Evolutionary conservation across 805 yeast species (phyloP).

Genomic region (Pichia ethanolica): DNA sequence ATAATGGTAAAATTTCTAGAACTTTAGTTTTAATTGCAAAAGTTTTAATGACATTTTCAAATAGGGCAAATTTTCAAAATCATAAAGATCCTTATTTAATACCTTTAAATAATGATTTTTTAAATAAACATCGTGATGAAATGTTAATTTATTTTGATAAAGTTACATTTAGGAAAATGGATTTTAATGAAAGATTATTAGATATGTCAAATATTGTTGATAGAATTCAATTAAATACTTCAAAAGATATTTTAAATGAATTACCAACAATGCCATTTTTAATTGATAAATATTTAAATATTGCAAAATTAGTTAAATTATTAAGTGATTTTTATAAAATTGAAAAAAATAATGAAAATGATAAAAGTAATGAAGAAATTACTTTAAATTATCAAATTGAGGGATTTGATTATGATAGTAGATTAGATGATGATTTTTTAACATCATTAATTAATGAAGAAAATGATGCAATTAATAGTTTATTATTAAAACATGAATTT

Average conservation of each 20-base stretch:
- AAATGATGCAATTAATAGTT: conserved; percentile 21
- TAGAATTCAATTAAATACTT: conserved; percentile 49
- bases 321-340: conserved; percentile 4
- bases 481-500: conserved; percentile 16
- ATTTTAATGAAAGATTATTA: conserved; percentile 47
- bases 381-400: conserved; percentile 22
- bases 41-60: conserved; percentile 69
- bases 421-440: conserved; percentile 54
- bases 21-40: conserved; percentile 80
- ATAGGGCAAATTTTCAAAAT: conserved; percentile 61
- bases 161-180: conserved; percentile 63
- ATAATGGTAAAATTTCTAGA: conserved; percentile 63
- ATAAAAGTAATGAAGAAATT: conserved; percentile 10
- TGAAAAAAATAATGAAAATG: conserved; percentile 4
- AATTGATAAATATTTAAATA: conserved; percentile 56
- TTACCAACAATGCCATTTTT: conserved; percentile 62
- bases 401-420: conserved; percentile 47
- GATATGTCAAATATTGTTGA: conserved; percentile 50
- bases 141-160: conserved; percentile 63
- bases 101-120: conserved; percentile 56
- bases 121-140: conserved; percentile 49
- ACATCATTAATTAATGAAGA: conserved; percentile 32
- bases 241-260: conserved; percentile 46
- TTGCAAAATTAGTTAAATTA: conserved; percentile 44
- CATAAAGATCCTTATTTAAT: conserved; percentile 79